Percentiles rank a stretch among this genome's conserved stretches.
Evolutionary conservation across 805 yeast genomes (phyloP).

Genomic region (Ogataea dorogensis): DNA sequence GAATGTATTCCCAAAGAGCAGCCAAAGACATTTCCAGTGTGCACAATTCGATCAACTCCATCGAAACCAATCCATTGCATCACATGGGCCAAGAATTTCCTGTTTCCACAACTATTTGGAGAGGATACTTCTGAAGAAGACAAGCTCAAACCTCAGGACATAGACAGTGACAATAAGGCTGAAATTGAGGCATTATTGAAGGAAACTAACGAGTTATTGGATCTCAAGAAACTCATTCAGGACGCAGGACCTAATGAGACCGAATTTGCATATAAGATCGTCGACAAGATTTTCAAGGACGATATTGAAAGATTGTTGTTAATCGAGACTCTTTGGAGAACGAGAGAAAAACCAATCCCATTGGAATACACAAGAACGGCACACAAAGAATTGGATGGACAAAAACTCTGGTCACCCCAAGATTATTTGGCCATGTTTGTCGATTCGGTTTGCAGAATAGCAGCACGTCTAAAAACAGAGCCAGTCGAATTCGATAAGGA

Average conservation of each 20-base stretch:
- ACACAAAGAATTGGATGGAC: constrained; percentile 28
- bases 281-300: constrained; percentile 59
- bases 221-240: constrained; percentile 41
- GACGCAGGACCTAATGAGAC: constrained; percentile 22
- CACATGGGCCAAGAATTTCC: constrained; percentile 94
- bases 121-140: constrained; percentile 37
- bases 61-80: constrained; percentile 94
- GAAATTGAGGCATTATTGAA: constrained; percentile 63
- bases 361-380: constrained; percentile 36
- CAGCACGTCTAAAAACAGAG: constrained; percentile 43
- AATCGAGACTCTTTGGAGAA: constrained; percentile 77
- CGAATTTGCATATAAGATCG: constrained; percentile 42
- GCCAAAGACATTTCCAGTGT: constrained; percentile 90
- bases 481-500: constrained; percentile 83
- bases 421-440: constrained; percentile 64
- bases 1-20: constrained; percentile 86
- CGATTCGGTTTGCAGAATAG: constrained; percentile 47
- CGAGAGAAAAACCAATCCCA: constrained; percentile 67
- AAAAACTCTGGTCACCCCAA: constrained; percentile 55
- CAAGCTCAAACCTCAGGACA: constrained; percentile 33
- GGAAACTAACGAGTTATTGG: constrained; percentile 65
- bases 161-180: constrained; percentile 63
- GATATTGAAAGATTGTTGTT: constrained; percentile 74
- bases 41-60: constrained; percentile 96
- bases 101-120: constrained; percentile 78